Evolutionary conservation across 73 alveolate species (phyloP), one percentile per base, ranked within the genome.

Genomic region (Loxodes magnus): DNA sequence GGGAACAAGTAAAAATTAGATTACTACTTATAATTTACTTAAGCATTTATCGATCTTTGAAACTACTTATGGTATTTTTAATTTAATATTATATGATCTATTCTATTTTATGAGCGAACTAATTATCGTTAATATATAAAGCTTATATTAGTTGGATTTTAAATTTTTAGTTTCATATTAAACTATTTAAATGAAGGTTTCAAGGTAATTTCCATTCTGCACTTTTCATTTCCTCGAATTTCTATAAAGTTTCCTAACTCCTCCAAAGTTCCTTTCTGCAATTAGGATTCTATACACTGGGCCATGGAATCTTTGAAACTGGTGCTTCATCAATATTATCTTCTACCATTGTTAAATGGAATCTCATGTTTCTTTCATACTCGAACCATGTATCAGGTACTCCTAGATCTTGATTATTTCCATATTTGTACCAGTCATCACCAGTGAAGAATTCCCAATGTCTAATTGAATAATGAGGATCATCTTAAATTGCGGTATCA

Each of bases 401-500:
- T 34, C 90, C 90, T 68, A 84, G 60, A 58, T 84, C 96, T 33
- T 74, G 65, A 63, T 84, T 90, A 22, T 84, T 77, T 16, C 22
- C 59, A 24, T 46, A 46, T 41, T 46, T 46, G 17, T 46, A 46
- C 59, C 59, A 46, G n/a, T 84, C 96, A 51, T 83, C 91, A 70
- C 83, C 71, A 21, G 90, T 79, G 66, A 79, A 81, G 20, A 87
- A 82, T 81, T 84, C 96, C 96, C 96, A 84, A 33, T 87, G 96
- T 24, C 59, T 46, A 24, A 46, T 46, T 7, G 59, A 25, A 12
- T 46, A 24, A 46, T 46, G 27, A 46, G 59, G 59, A 7, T 9
- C 0, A 24, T 46, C 59, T 46, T 46, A 41, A 5, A 46, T 16
- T 16, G 59, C 59, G 2, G 59, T 46, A 19, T 46, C 59, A 19